These are phyloP conservation scores for Leccinum fibrillosum DNA, from an alignment of 768 basidiomycete genomes.

Conservation along the genomic window DNA sequence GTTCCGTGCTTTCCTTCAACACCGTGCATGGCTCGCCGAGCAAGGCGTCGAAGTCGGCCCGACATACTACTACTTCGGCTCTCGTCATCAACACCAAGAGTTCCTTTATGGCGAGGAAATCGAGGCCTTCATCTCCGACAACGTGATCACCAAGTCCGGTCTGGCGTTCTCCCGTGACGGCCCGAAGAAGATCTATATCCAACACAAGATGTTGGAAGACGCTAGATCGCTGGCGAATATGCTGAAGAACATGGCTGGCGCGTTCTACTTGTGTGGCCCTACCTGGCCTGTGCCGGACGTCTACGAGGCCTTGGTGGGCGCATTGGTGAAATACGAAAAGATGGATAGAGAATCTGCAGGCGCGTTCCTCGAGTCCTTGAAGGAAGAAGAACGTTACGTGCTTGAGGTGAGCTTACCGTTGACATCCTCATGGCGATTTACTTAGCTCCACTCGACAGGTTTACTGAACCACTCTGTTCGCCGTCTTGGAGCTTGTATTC, in stretches of 20 bases:
- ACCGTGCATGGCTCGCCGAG: conserved; percentile 78
- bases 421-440: background rate
- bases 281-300: conserved; percentile 99
- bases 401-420: conserved; percentile 57
- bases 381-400: conserved; percentile 97
- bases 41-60: conserved; percentile 85
- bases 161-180: conserved; percentile 96
- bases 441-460: conserved; percentile 17
- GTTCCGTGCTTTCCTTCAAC: conserved; percentile 98
- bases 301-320: conserved; percentile 85
- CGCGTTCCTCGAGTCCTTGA: conserved; percentile 80
- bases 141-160: conserved; percentile 84
- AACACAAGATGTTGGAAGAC: conserved; percentile 97
- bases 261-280: conserved; percentile 96
- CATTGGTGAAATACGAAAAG: conserved; percentile 70
- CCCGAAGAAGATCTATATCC: conserved; percentile 93
- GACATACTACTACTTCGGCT: conserved; percentile 97
- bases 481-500: background rate
- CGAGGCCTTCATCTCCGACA: conserved; percentile 86
- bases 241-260: conserved; percentile 70
- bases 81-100: conserved; percentile 91
- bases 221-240: conserved; percentile 70
- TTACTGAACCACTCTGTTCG: conserved; percentile 12
- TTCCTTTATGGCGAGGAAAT: conserved; percentile 97
- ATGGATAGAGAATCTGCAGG: conserved; percentile 65